Conservation (phyloP, 345 rosid genomes). For the Euphorbia lathyris region DNA sequence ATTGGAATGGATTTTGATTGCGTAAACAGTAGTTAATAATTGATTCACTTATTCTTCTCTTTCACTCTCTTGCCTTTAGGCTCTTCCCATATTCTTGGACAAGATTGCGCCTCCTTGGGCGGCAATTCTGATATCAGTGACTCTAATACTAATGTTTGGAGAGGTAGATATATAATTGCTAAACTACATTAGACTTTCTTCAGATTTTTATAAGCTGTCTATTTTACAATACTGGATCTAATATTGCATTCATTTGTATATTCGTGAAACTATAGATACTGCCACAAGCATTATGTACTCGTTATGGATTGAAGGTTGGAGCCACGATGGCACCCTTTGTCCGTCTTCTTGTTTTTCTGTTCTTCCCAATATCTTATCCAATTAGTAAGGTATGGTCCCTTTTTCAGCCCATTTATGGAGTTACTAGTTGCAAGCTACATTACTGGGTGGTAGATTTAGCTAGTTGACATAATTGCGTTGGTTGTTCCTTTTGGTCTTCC, state of each 20-base stretch:
- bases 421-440: background rate
- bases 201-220: background rate
- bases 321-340: conserved; percentile 84
- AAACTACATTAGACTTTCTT: background rate
- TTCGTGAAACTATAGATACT: conserved; percentile 51
- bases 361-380: conserved; percentile 87
- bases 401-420: background rate
- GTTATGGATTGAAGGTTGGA: conserved; percentile 91
- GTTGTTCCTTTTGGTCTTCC: background rate
- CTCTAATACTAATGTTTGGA: conserved; percentile 78
- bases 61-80: conserved; percentile 30
- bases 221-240: background rate
- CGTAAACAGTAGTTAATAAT: background rate
- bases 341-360: conserved; percentile 60
- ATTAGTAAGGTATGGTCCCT: conserved; percentile 69
- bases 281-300: conserved; percentile 89
- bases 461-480: background rate
- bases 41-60: background rate
- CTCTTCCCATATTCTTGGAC: conserved; percentile 88
- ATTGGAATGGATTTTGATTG: background rate
- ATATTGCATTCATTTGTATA: conserved; percentile 5
- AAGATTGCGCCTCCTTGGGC: conserved; percentile 79
- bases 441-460: conserved; percentile 15
- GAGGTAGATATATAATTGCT: conserved; percentile 50
- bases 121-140: conserved; percentile 73